Evolutionary conservation across 768 basidiomycete genomes (phyloP).

Genomic region (Psilocybe cubensis): DNA sequence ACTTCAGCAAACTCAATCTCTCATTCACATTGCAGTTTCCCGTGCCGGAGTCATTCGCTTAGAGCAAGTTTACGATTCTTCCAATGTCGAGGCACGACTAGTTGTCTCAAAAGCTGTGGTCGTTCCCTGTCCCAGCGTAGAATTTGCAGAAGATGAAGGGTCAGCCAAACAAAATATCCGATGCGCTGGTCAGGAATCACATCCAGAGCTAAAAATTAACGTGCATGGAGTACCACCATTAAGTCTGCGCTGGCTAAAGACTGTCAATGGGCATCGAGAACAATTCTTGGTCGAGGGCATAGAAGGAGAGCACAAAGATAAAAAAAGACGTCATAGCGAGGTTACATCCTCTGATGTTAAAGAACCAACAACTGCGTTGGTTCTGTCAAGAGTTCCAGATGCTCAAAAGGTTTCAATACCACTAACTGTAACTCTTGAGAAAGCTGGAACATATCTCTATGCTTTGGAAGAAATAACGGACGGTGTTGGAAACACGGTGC

Average conservation of each 20-base stretch:
- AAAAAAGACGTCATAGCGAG: constrained; percentile 3
- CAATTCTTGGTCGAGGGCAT: constrained; percentile 85
- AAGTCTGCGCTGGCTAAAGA: constrained; percentile 76
- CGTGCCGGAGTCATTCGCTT: constrained; percentile 79
- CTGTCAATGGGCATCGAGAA: constrained; percentile 67
- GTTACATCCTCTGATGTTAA: constrained; percentile 1
- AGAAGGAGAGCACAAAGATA: constrained; percentile 52
- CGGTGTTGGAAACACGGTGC: constrained; percentile 76
- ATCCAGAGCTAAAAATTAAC: constrained; percentile 60
- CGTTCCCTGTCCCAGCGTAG: constrained; percentile 82
- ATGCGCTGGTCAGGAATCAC: constrained; percentile 70
- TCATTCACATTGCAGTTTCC: constrained; percentile 71
- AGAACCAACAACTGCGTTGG: constrained; percentile 1
- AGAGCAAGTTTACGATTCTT: constrained; percentile 71
- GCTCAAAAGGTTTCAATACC: constrained; percentile 72
- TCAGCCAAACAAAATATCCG: constrained; percentile 47
- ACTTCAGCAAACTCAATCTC: constrained; percentile 75
- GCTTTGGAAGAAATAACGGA: constrained; percentile 85
- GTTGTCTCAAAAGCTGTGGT: constrained; percentile 66
- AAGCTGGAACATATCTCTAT: constrained; percentile 71
- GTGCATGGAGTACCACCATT: constrained; percentile 78
- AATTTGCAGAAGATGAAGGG: constrained; percentile 54
- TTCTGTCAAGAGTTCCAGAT: constrained; percentile 20
- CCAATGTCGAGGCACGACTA: constrained; percentile 76
- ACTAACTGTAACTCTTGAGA: constrained; percentile 62